phyloP scores from a whole-genome alignment of 371 early-diverging fungal genomes.

The Umbelopsis sp. region DNA sequence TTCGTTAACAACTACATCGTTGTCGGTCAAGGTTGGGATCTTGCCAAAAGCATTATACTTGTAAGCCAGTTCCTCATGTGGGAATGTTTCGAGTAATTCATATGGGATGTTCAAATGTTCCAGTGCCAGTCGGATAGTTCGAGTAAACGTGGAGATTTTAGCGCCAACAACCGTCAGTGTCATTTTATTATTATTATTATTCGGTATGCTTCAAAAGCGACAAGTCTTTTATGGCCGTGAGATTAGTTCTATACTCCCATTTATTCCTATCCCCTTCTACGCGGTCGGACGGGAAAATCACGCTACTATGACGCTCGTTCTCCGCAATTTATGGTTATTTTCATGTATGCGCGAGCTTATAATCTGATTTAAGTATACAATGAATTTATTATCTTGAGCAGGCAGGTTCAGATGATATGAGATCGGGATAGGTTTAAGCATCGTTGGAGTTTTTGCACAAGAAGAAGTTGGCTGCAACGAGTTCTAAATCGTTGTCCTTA shows the following conservation, averaged over 20 bases:
- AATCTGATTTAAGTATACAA: no score
- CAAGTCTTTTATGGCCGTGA: neutral
- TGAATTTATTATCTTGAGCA: no score
- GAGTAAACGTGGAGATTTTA: conserved; percentile 40
- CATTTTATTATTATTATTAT: neutral
- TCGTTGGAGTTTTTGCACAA: conserved; percentile 26
- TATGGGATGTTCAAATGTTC: conserved; percentile 26
- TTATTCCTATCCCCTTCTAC: no score
- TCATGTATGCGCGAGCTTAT: no score
- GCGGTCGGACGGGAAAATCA: no score
- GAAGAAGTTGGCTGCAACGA: conserved; percentile 64
- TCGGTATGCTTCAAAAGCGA: neutral
- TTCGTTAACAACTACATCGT: conserved; percentile 28
- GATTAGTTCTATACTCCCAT: neutral
- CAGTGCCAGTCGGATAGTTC: conserved; percentile 44
- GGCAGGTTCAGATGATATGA: neutral
- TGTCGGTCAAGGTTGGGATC: conserved; percentile 33
- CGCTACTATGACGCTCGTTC: no score
- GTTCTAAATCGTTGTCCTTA: conserved; percentile 44
- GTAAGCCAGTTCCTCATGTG: conserved; percentile 31
- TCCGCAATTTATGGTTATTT: no score
- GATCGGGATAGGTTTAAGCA: neutral
- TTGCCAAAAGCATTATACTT: conserved; percentile 46
- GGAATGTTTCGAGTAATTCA: conserved; percentile 24
- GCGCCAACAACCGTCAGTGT: conserved; percentile 29